Base-by-base conservation (phyloP, 192 early-diverging fungal species). In the Cladochytrium replicatum region DNA sequence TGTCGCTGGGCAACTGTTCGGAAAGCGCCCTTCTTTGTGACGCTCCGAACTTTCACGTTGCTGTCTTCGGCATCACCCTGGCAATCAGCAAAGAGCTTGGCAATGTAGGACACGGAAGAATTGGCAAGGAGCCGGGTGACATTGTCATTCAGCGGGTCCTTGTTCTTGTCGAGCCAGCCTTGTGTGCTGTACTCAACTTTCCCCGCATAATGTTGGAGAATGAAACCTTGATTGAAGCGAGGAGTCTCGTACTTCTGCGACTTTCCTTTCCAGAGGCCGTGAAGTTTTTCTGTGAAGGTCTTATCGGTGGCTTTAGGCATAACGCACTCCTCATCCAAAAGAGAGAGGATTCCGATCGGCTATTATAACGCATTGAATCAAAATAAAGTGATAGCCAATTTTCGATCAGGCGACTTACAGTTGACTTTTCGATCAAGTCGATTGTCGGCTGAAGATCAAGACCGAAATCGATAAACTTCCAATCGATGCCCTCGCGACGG, bases 81-180 rank as follows among this genome's bases (percentile, higher is more conserved):
- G 37, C 82, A 91, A 59, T 96, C 93, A 9, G 78, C 53, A 67
- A 95, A 98, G 8, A 98, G 69, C 13, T 60, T 63, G 9, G 81
- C 79, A 29, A 98, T 61, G 55, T 84, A 91, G 40, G 73, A 72
- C 55, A 93, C 83, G 7, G 74, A 66, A 22, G 91, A 94, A 27
- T 75, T 71, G 27, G 89, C 90, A 23, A 98, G 59, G 29, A 95
- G 64, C 23, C 82, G 70, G 0, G 93, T 93, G 27, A 97, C 72
- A 62, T 88, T 87, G 59, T 95, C 93, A 62, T 98, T 96, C 46
- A 98, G 74, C 11, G 88, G 93, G 58, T 98, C 95, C 65, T 94
- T 97, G 78, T 98, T 98, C 74, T 95, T 96, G 67, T 98, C 88
- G 3, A 98, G 69, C 93, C 93, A 98, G 27, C 89, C 91, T 6